Evolutionary conservation across 2,329 filamentous ascomycete genomes (phyloP).

Genomic region (Venturia nashicola): DNA sequence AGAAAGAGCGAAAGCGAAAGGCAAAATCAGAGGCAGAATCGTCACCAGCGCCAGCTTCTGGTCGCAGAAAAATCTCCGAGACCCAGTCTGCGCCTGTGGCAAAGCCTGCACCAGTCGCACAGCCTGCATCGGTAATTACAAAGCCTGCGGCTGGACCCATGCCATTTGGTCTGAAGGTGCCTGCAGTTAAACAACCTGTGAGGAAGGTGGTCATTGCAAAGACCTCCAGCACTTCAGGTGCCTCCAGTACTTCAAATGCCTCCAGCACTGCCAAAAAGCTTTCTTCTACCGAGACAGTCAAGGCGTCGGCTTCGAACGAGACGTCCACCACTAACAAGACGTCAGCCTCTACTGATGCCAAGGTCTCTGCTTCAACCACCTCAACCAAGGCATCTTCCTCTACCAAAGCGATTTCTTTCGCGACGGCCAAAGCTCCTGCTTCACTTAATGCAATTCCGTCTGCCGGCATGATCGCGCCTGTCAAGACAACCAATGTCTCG

Average conservation of each 20-base stretch:
- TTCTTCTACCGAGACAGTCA: neutral
- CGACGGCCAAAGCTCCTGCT: too few species aligned
- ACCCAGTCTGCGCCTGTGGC: neutral
- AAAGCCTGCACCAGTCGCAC: neutral
- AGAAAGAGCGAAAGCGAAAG: neutral
- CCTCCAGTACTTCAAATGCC: neutral
- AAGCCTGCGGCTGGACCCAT: neutral
- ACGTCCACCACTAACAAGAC: too few species aligned
- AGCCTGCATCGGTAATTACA: neutral
- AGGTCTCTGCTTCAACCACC: too few species aligned
- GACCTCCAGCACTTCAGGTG: neutral
- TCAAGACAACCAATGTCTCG: too few species aligned
- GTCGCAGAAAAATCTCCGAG: neutral
- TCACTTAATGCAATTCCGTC: too few species aligned
- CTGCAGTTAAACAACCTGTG: neutral
- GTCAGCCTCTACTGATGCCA: too few species aligned
- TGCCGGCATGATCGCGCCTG: too few species aligned
- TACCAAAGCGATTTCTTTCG: too few species aligned
- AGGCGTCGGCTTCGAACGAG: too few species aligned
- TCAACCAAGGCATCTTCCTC: too few species aligned
- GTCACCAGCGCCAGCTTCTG: neutral
- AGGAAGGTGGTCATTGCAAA: neutral
- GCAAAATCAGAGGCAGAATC: neutral
- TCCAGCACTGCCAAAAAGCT: neutral
- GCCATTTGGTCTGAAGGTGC: neutral